phyloP scores from a whole-genome alignment of 2,329 filamentous ascomycete genomes.

The Fusarium udum region DNA sequence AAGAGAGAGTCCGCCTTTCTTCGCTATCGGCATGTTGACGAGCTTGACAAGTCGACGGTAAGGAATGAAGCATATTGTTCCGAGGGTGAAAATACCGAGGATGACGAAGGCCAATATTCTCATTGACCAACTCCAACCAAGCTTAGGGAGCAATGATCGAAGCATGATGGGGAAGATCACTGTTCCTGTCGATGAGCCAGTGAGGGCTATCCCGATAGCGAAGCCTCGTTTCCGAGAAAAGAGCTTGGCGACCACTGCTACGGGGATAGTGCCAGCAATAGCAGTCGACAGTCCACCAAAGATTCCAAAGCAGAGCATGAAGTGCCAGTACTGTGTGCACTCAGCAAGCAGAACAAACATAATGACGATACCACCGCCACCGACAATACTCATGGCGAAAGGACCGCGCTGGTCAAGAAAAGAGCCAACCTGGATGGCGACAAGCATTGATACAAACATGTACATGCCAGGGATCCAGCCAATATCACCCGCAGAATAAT shows the following conservation, averaged over 20 bases:
- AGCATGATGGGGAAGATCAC: slow-evolving; percentile 16
- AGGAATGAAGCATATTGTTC: neutral
- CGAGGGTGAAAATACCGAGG: neutral
- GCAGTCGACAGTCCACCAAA: neutral
- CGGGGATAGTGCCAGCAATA: slow-evolving; percentile 4
- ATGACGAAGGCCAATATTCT: neutral
- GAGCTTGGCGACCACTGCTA: slow-evolving; percentile 11
- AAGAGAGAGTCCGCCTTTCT: neutral
- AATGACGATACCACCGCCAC: neutral
- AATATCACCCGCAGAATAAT: slow-evolving; percentile 11
- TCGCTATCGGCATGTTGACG: neutral
- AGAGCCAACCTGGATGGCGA: slow-evolving; percentile 1
- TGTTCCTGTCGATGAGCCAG: neutral
- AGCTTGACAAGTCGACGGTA: neutral
- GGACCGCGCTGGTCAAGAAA: slow-evolving; percentile 8
- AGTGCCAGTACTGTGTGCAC: slow-evolving; percentile 8
- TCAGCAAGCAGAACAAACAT: slow-evolving; percentile 8
- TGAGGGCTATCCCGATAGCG: slow-evolving; percentile 5
- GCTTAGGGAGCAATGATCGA: neutral
- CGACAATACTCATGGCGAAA: neutral
- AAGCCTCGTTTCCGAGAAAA: neutral
- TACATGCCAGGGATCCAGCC: slow-evolving; percentile 12
- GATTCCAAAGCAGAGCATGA: slow-evolving; percentile 2
- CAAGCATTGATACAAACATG: slow-evolving; percentile 7
- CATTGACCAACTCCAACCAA: slow-evolving; percentile 10